Conservation (phyloP, 2,329 filamentous ascomycete genomes). For the Alternaria sp. region DNA sequence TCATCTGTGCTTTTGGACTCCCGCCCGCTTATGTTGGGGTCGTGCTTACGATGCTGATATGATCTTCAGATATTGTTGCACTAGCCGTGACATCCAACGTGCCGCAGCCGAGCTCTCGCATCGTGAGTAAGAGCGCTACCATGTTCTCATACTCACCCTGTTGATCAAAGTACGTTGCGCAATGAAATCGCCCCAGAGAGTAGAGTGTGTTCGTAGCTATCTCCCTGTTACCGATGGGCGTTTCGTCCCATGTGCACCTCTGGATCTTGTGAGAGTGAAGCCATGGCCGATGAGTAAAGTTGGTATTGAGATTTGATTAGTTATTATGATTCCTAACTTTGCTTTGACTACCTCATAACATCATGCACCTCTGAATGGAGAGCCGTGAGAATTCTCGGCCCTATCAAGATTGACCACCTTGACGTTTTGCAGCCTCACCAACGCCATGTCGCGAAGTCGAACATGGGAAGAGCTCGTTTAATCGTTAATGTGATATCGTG, state of each 20-base stretch:
- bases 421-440: not conserved
- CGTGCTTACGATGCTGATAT: not conserved
- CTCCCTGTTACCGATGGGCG: not conserved
- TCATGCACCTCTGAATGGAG: not conserved
- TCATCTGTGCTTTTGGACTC: not conserved
- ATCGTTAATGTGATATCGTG: not conserved
- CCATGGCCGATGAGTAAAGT: not conserved
- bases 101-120: not conserved
- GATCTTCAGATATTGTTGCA: conserved; percentile 1
- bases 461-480: not conserved
- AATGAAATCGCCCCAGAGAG: not conserved
- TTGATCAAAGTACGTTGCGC: not conserved
- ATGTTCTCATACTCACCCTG: not conserved
- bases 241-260: not conserved
- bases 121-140: not conserved
- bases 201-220: not conserved
- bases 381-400: not conserved
- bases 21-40: not conserved
- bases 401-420: not conserved
- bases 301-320: not conserved
- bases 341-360: not conserved
- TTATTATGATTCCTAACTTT: not conserved
- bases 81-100: not conserved
- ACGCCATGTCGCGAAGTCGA: not conserved
- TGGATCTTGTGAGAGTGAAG: not conserved